A percentile compares a stretch with the other conserved stretches of the same genome.
phyloP scores from a whole-genome alignment of 192 early-diverging fungal genomes.

The Mycoemilia scoparia region DNA sequence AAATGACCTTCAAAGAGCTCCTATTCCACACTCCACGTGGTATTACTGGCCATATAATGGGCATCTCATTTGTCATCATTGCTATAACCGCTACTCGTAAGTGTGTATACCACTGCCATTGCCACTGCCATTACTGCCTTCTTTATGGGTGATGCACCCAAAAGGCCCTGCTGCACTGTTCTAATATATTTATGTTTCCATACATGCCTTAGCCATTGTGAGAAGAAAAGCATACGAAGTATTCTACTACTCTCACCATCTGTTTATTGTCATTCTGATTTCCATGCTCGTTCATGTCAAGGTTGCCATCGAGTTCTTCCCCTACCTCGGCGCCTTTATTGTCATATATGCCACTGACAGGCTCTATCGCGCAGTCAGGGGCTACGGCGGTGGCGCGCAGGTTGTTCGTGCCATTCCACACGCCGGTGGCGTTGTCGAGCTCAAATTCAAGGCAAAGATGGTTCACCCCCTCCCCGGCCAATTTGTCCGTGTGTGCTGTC shows the following conservation, averaged over 20 bases:
- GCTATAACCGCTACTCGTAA: too few relatives aligned
- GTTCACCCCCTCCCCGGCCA: conserved; percentile 47
- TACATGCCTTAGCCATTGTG: conserved; percentile 17
- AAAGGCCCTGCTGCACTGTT: conserved; percentile 17
- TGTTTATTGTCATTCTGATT: conserved; percentile 60
- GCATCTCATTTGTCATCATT: too few relatives aligned
- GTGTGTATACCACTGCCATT: too few relatives aligned
- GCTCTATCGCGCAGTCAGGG: conserved; percentile 45
- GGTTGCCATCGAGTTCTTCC: conserved; percentile 60
- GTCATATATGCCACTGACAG: conserved; percentile 56
- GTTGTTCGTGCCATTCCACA: conserved; percentile 72
- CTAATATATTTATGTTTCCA: conserved; percentile 14
- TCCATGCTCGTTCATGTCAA: conserved; percentile 54
- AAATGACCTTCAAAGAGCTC: conserved; percentile 23
- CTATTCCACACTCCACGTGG: conserved; percentile 44
- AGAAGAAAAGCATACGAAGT: conserved; percentile 33
- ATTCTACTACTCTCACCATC: conserved; percentile 77
- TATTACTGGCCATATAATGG: conserved; percentile 56
- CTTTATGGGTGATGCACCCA: conserved; percentile 46
- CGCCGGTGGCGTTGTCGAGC: conserved; percentile 62
- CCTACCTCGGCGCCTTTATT: conserved; percentile 44
- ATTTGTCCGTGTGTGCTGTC: conserved; percentile 58
- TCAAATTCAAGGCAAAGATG: conserved; percentile 51
- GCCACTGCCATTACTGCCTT: conserved; percentile 39
- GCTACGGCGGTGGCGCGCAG: conserved; percentile 37